These are phyloP conservation scores for Boletellus deceptivus DNA, from an alignment of 1,284 basidiomycete genomes.

Conservation along the genomic window DNA sequence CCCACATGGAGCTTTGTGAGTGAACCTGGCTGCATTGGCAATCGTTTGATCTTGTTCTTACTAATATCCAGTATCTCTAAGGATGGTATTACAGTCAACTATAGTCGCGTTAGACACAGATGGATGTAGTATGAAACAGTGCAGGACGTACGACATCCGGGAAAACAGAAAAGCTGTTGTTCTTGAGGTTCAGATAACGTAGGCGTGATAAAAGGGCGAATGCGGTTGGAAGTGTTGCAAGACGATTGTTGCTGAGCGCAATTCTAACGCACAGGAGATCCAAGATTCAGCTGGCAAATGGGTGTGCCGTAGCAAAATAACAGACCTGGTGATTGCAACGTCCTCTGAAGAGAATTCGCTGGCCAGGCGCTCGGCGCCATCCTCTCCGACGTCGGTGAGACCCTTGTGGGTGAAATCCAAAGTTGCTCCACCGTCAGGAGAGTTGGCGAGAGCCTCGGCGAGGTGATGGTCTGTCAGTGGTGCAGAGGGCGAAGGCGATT, in stretches of 20 bases:
- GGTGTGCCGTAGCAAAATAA: conserved; percentile 11
- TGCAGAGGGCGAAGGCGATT: conserved; percentile 37
- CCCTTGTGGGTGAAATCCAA: conserved; percentile 78
- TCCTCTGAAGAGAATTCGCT: conserved; percentile 49
- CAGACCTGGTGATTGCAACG: conserved; percentile 69
- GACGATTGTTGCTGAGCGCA: conserved; percentile 83
- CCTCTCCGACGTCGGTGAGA: conserved; percentile 71
- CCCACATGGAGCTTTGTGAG: conserved; percentile 76
- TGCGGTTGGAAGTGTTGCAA: conserved; percentile 76
- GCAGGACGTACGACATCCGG: conserved; percentile 75
- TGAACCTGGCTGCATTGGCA: conserved; percentile 81
- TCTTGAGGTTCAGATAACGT: conserved; percentile 91
- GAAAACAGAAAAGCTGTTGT: conserved; percentile 82
- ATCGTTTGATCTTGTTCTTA: conserved; percentile 82
- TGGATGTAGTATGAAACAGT: background rate
- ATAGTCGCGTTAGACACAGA: conserved; percentile 11
- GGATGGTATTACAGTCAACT: conserved; percentile 85
- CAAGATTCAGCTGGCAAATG: conserved; percentile 5
- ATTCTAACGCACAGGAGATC: conserved; percentile 49
- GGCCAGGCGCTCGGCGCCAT: conserved; percentile 73
- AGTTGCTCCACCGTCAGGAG: conserved; percentile 76
- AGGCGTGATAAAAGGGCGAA: conserved; percentile 78
- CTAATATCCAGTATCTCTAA: conserved; percentile 95
- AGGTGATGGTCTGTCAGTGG: conserved; percentile 58
- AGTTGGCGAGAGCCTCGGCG: conserved; percentile 62